Evolutionary conservation across 176 grass and related monocot genomes (phyloP), one percentile per base, ranked within the genome.

Genomic region (Oryza brachyantha): DNA sequence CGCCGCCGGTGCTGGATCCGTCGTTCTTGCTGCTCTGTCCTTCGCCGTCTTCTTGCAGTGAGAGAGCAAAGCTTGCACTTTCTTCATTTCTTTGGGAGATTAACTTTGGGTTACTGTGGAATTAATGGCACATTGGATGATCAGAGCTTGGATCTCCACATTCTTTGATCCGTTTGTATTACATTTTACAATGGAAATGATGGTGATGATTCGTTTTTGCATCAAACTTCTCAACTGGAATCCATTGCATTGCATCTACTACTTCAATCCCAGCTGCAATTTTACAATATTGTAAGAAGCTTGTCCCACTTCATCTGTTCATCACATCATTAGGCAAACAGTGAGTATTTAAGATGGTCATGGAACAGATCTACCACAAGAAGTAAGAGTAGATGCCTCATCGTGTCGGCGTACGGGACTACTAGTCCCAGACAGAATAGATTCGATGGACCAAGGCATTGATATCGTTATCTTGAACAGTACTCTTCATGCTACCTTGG

Each of bases 371-470:
- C 31, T 13, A 3, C 77, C 52, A 57, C 21, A 57, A 19, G 46
- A 17, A 19, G 46, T 14, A 48, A 38, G 12, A 13, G 5, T 7
- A 13, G 48, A 8, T 84, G 27, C 37, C 24, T 64, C 38, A 70
- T 69, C 73, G 38, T 86, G 48, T 75, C 84, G 84, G 84, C 59
- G 68, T 37, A 29, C 21, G 37, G 29, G 2, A 46, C 43, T 50
- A 37, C 5, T 21, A 52, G 48, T 21, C 48, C 21, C 5, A 68
- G 36, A 9, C 14, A 39, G 6, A 50, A 70, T 9, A 62, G 27
- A 73, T 72, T 64, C 24, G 66, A 39, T 41, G 41, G 57, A 29
- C 29, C 31, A 32, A 32, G 16, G 19, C 21, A 64, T 79, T 38
- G 58, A 40, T 42, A 31, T 9, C 66, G 19, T 29, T 13, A 61